Evolutionary conservation across 2,329 filamentous ascomycete species (phyloP).

Genomic region (Hypoxylon rubiginosum): DNA sequence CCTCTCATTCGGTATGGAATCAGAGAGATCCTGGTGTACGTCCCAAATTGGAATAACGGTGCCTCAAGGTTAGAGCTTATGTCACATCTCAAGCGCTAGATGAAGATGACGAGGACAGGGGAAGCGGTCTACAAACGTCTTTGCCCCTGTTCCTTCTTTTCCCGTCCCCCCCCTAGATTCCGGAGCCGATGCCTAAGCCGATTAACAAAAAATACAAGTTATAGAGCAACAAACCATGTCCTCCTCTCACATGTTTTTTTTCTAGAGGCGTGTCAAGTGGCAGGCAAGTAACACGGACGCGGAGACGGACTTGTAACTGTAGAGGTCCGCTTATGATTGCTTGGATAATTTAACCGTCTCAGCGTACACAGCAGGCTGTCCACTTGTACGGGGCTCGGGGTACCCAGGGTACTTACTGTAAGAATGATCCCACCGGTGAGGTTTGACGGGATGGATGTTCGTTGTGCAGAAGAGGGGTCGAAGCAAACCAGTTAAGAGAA

Average conservation of each 20-base stretch:
- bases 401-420: too few relatives aligned
- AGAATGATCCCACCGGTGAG: constrained; percentile 9
- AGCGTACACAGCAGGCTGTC: constrained; percentile 8
- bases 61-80: background rate
- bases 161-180: background rate
- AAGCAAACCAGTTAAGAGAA: constrained; percentile 17
- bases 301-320: background rate
- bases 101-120: background rate
- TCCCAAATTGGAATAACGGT: background rate
- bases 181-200: background rate
- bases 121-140: constrained; percentile 1
- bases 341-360: constrained; percentile 2
- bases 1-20: constrained; percentile 2
- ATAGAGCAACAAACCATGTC: background rate
- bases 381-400: background rate
- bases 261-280: background rate
- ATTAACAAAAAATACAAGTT: background rate
- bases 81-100: background rate
- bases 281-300: background rate
- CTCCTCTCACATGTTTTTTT: constrained; percentile 1
- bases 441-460: constrained; percentile 7
- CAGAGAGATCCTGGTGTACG: background rate
- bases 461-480: constrained; percentile 18
- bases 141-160: background rate
- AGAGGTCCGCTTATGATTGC: constrained; percentile 4